These are phyloP conservation scores for Lepidium aucheri DNA, from an alignment of 345 rosid species.

Conservation along the genomic window DNA sequence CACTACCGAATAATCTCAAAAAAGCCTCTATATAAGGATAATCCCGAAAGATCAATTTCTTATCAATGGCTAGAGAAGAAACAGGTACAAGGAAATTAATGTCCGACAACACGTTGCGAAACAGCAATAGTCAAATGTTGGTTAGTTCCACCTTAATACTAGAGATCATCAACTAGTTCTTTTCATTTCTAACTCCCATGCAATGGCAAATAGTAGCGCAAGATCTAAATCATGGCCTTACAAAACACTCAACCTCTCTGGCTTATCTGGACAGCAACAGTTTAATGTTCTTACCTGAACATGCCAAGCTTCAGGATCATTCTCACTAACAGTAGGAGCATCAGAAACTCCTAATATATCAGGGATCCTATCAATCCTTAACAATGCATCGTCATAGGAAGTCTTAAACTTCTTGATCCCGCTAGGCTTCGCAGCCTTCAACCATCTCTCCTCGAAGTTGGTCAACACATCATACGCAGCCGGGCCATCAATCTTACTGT, in stretches of 20 bases:
- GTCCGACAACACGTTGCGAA: neutral
- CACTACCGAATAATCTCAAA: neutral
- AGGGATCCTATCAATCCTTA: constrained; percentile 71
- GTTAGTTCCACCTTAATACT: neutral
- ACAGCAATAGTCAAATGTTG: neutral
- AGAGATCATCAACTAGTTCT: neutral
- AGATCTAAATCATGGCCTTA: neutral
- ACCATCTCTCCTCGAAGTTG: constrained; percentile 89
- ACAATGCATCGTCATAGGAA: constrained; percentile 57
- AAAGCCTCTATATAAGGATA: neutral
- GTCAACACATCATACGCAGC: constrained; percentile 78
- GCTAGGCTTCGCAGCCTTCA: constrained; percentile 64
- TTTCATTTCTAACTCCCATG: neutral
- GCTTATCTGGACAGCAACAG: neutral
- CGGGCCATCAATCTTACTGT: constrained; percentile 73
- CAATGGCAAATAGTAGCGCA: constrained; percentile 1
- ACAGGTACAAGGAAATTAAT: neutral
- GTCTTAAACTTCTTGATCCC: constrained; percentile 56
- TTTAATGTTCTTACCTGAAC: constrained; percentile 50
- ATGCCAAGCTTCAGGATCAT: constrained; percentile 75
- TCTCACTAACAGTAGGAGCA: constrained; percentile 30
- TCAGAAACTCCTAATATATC: constrained; percentile 56
- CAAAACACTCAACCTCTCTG: neutral
- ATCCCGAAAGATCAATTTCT: neutral
- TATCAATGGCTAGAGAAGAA: neutral